phyloP scores from a whole-genome alignment of 495 filamentous ascomycete genomes.

The Hyaloscypha hepaticicola region DNA sequence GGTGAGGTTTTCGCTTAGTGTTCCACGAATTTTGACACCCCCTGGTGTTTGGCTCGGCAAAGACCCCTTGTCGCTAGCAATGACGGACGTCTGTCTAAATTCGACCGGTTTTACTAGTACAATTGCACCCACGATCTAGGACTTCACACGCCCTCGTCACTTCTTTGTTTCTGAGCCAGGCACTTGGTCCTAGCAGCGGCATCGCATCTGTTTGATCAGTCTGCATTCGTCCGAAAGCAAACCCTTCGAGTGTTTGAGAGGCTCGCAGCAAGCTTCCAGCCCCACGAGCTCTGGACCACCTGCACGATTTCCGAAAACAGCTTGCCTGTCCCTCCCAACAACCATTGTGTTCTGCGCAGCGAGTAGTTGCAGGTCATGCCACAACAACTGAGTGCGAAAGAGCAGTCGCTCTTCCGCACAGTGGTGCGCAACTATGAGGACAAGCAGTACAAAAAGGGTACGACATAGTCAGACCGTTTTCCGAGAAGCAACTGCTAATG shows the following conservation, averaged over 20 bases:
- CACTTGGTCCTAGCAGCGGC: background rate
- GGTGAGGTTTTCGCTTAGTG: too few species aligned
- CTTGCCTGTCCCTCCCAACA: background rate
- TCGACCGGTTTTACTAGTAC: background rate
- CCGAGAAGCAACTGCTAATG: conserved; percentile 3
- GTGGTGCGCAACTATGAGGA: conserved; percentile 94
- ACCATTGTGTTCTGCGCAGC: background rate
- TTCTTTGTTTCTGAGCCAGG: background rate
- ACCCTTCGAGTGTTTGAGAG: background rate
- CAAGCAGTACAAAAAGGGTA: conserved; percentile 97
- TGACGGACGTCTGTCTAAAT: too few species aligned
- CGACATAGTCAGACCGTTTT: conserved; percentile 13
- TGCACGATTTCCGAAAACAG: background rate
- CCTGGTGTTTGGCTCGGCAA: too few species aligned
- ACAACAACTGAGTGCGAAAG: conserved; percentile 84
- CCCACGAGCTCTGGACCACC: background rate
- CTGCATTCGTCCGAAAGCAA: background rate
- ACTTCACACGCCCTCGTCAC: background rate
- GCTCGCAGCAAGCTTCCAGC: background rate
- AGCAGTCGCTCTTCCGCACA: conserved; percentile 87
- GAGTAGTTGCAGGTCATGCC: conserved; percentile 50
- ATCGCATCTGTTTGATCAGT: background rate
- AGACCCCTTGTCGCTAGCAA: too few species aligned
- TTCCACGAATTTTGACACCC: too few species aligned
- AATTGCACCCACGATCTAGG: background rate